A percentile compares a stretch with the other conserved stretches of the same genome.
These are phyloP conservation scores for Pleoardoris graminearum DNA, from an alignment of 2,329 filamentous ascomycete species.

Conservation along the genomic window DNA sequence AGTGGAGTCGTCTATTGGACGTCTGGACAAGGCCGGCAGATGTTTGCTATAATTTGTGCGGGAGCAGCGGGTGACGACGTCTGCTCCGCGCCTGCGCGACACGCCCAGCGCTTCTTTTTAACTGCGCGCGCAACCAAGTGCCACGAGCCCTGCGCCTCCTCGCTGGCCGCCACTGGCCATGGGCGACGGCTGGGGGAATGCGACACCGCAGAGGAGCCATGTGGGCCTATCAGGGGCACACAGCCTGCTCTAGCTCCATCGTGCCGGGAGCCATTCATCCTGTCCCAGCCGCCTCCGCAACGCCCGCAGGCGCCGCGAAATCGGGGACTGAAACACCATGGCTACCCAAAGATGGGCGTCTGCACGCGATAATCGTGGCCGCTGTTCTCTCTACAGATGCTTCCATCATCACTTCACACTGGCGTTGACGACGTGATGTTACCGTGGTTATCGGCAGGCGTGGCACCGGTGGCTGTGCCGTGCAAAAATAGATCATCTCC, in stretches of 20 bases:
- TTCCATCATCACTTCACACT: neutral
- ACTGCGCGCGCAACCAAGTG: constrained; percentile 7
- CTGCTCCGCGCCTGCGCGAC: neutral
- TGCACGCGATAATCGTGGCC: neutral
- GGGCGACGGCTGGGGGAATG: constrained; percentile 27
- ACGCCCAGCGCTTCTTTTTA: constrained; percentile 1
- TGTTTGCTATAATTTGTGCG: constrained; percentile 10
- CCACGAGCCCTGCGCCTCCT: constrained; percentile 18
- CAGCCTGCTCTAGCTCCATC: neutral
- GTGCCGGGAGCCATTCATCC: constrained; percentile 8
- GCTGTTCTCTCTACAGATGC: neutral
- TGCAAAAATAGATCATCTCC: constrained; percentile 3
- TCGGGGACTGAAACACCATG: constrained; percentile 6
- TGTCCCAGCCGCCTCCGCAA: constrained; percentile 1
- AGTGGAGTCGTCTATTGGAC: constrained; percentile 7
- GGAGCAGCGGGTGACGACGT: neutral
- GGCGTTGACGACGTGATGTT: too few relatives aligned
- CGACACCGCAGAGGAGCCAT: constrained; percentile 14
- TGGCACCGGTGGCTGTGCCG: constrained; percentile 4
- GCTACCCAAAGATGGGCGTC: neutral
- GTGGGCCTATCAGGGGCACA: constrained; percentile 10
- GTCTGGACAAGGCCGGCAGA: constrained; percentile 25
- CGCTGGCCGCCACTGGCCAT: constrained; percentile 19
- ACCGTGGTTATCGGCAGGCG: too few relatives aligned
- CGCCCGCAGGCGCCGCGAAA: neutral